Conservation (phyloP, 2,329 filamentous ascomycete species). For the Didymosphaeria variabile region DNA sequence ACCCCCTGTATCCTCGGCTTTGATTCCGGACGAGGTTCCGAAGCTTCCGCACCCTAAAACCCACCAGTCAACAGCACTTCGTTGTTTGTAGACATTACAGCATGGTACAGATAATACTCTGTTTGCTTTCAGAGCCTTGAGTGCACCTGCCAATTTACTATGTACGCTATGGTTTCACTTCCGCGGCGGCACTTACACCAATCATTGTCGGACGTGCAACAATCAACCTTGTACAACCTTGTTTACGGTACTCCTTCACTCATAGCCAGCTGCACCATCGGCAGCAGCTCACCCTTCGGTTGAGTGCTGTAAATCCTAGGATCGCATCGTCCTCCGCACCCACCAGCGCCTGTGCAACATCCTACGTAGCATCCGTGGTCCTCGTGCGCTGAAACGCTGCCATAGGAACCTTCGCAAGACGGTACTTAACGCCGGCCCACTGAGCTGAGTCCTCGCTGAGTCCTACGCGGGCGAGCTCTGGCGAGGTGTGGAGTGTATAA, state of each 20-base stretch:
- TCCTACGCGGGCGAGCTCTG: slow-evolving; percentile 23
- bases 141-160: too few species aligned
- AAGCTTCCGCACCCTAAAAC: slow-evolving; percentile 1
- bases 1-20: slow-evolving; percentile 9
- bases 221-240: slow-evolving; percentile 18
- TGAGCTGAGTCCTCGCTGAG: slow-evolving; percentile 16
- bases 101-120: neutral
- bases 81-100: neutral
- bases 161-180: neutral
- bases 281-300: slow-evolving; percentile 22
- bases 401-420: slow-evolving; percentile 22
- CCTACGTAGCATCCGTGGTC: slow-evolving; percentile 23
- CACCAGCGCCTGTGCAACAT: too few species aligned
- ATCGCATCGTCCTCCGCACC: too few species aligned
- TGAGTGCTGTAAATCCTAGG: slow-evolving; percentile 25
- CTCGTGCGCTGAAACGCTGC: slow-evolving; percentile 19
- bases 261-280: slow-evolving; percentile 28
- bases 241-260: slow-evolving; percentile 21
- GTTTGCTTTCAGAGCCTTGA: neutral
- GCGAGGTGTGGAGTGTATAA: slow-evolving; percentile 23
- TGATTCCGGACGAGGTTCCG: slow-evolving; percentile 11
- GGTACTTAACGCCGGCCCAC: slow-evolving; percentile 17
- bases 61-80: neutral
- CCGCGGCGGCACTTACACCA: slow-evolving; percentile 12
- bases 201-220: slow-evolving; percentile 25